Percentiles rank a stretch among this genome's conserved stretches.
These are phyloP conservation scores for Orobanche coerulescens DNA, from an alignment of 257 asterid genomes.

Conservation along the genomic window DNA sequence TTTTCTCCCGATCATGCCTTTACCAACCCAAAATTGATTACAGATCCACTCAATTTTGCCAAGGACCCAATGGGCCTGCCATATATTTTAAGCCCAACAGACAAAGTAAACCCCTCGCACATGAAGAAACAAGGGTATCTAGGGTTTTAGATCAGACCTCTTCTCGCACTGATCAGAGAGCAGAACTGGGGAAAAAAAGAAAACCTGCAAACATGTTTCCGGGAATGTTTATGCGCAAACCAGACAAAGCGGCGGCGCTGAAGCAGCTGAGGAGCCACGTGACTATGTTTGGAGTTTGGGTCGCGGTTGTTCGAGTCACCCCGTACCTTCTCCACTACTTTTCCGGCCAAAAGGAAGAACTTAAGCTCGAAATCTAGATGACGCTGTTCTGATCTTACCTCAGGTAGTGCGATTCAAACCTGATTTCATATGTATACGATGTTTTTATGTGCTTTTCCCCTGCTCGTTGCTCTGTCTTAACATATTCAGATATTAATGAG, in stretches of 20 bases:
- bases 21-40: too few species aligned
- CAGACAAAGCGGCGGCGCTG: constrained; percentile 82
- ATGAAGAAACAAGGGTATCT: constrained; percentile 7
- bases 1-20: too few species aligned
- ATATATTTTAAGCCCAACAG: background rate
- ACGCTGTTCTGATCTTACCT: background rate
- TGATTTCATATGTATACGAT: background rate
- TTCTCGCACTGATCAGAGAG: background rate
- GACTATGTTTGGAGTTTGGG: constrained; percentile 76
- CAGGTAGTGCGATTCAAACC: constrained; percentile 19
- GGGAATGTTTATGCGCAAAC: constrained; percentile 75
- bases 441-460: background rate
- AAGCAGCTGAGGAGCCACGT: constrained; percentile 87
- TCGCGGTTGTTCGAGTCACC: constrained; percentile 59
- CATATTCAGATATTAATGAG: too few species aligned
- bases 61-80: background rate
- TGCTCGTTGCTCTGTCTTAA: too few species aligned
- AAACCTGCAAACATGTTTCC: constrained; percentile 61
- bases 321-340: constrained; percentile 79
- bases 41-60: too few species aligned
- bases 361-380: constrained; percentile 49
- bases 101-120: background rate
- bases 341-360: constrained; percentile 55
- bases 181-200: too few species aligned
- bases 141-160: constrained; percentile 31